Conservation (phyloP, 2,329 filamentous ascomycete species). For the Penicillium sclerotigenum region DNA sequence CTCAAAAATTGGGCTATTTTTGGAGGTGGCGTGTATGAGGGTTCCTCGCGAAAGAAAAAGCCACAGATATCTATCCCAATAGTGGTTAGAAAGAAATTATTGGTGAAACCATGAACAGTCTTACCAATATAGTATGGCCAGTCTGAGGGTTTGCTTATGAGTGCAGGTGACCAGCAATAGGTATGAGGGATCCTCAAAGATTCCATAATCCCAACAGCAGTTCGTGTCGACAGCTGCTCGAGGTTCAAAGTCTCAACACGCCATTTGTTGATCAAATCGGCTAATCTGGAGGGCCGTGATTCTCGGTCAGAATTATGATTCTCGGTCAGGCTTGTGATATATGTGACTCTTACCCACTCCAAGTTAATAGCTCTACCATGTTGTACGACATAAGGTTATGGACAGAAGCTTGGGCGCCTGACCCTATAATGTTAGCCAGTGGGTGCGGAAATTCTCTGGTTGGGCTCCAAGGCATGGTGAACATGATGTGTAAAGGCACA, state of each 20-base stretch:
- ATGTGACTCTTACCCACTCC: constrained; percentile 47
- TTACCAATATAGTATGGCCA: constrained; percentile 25
- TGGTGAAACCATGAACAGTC: background rate
- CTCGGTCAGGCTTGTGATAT: too few species aligned
- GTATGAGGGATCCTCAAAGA: too few species aligned
- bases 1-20: constrained; percentile 44
- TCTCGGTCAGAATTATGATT: too few species aligned
- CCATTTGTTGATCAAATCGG: constrained; percentile 45
- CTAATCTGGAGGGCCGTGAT: too few species aligned
- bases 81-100: background rate
- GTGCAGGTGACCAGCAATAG: too few species aligned
- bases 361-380: constrained; percentile 45
- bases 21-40: constrained; percentile 34
- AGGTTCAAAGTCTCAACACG: constrained; percentile 35
- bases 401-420: constrained; percentile 28
- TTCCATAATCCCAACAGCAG: constrained; percentile 33
- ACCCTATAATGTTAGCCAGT: constrained; percentile 42
- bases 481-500: constrained; percentile 48
- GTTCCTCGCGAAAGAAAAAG: constrained; percentile 39
- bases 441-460: constrained; percentile 47
- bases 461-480: constrained; percentile 48
- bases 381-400: constrained; percentile 44
- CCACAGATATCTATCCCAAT: constrained; percentile 42
- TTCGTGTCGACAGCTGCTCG: constrained; percentile 29
- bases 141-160: too few species aligned